Conservation (phyloP, 257 asterid species). For the Ligustrum vulgare region DNA sequence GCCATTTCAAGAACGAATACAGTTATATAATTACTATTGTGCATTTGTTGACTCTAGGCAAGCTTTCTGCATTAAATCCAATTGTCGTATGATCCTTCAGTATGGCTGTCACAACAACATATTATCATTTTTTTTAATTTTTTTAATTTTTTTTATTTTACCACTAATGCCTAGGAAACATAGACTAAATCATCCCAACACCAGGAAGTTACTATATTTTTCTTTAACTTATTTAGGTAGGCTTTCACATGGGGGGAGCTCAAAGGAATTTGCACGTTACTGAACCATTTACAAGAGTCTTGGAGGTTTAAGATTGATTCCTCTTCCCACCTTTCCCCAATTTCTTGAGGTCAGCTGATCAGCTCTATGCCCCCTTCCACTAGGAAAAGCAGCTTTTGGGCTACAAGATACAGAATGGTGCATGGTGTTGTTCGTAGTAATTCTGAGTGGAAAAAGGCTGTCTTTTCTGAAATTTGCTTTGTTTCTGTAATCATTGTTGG, state of each 20-base stretch:
- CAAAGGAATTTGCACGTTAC: neutral
- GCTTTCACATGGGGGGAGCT: neutral
- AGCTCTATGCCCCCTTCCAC: neutral
- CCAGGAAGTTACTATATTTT: constrained; percentile 7
- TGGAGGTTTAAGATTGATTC: constrained; percentile 9
- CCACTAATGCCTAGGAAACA: neutral
- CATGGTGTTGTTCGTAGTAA: constrained; percentile 2
- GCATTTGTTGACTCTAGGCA: constrained; percentile 1
- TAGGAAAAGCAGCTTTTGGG: neutral
- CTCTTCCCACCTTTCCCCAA: neutral
- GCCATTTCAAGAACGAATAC: neutral
- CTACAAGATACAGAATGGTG: neutral
- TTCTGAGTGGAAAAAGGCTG: neutral
- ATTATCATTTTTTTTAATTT: neutral
- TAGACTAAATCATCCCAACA: constrained; percentile 8
- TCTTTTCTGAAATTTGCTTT: neutral
- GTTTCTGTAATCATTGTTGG: neutral
- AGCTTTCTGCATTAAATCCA: neutral
- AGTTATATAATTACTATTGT: neutral
- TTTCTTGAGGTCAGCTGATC: neutral
- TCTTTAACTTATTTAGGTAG: neutral
- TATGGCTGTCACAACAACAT: neutral
- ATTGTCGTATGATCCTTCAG: neutral
- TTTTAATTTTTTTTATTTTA: too few relatives aligned
- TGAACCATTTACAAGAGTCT: neutral